phyloP scores from a whole-genome alignment of 345 rosid genomes.

The Geranium brycei region DNA sequence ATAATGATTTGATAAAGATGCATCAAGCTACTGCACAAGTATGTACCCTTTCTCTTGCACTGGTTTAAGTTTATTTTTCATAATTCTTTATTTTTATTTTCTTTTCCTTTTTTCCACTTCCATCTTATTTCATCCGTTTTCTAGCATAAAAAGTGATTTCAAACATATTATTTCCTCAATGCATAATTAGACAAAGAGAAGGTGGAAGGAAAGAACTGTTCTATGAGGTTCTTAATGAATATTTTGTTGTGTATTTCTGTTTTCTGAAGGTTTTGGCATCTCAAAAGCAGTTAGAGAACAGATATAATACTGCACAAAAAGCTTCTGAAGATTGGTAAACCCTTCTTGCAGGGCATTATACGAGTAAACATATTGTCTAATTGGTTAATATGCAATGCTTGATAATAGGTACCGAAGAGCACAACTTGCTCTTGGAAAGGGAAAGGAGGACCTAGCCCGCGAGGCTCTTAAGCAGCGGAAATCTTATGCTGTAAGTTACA shows the following conservation, averaged over 20 bases:
- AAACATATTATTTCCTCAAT: neutral
- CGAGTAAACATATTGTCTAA: neutral
- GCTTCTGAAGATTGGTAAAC: conserved; percentile 67
- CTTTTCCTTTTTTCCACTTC: neutral
- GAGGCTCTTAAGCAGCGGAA: conserved; percentile 68
- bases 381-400: conserved; percentile 6
- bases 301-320: conserved; percentile 47
- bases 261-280: conserved; percentile 55
- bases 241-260: neutral
- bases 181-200: neutral
- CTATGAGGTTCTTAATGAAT: no score
- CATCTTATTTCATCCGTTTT: neutral
- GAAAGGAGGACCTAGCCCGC: conserved; percentile 72
- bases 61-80: neutral
- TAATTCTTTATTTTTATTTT: conserved; percentile 3
- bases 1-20: conserved; percentile 60
- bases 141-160: neutral
- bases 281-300: conserved; percentile 64
- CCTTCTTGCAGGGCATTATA: neutral
- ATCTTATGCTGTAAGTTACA: conserved; percentile 46
- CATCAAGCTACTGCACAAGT: conserved; percentile 82
- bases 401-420: conserved; percentile 56
- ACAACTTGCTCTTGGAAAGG: conserved; percentile 64
- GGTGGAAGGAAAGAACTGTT: no score
- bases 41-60: conserved; percentile 1